These are phyloP conservation scores for Plasmodium knowlesi DNA, from an alignment of 169 alveolate species.

Conservation along the genomic window DNA sequence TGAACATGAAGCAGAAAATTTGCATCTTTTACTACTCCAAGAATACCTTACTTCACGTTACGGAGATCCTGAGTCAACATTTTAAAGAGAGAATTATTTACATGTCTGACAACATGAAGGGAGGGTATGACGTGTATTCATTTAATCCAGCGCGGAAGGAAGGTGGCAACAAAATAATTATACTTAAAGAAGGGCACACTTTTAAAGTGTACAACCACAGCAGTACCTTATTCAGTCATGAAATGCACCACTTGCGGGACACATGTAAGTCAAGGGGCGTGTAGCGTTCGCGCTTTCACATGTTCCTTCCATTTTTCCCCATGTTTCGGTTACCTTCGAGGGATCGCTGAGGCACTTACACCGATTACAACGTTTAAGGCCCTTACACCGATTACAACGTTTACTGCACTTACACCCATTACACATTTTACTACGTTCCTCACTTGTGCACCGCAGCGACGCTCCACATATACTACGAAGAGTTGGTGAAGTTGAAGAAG, in stretches of 20 bases:
- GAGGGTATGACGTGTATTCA: slow-evolving; percentile 29
- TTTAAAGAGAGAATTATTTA: slow-evolving; percentile 41
- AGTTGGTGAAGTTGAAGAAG: slow-evolving; percentile 17
- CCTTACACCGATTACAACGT: not conserved
- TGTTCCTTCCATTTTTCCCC: not conserved
- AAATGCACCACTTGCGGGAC: slow-evolving; percentile 18
- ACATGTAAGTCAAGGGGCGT: not conserved
- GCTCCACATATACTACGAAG: slow-evolving; percentile 22
- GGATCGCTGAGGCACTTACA: not conserved
- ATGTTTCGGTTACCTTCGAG: not conserved
- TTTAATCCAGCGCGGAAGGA: slow-evolving; percentile 3
- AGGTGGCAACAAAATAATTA: slow-evolving; percentile 1
- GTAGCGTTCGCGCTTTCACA: not conserved
- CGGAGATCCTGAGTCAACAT: slow-evolving; percentile 59
- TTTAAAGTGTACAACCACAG: slow-evolving; percentile 22
- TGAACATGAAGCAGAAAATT: slow-evolving; percentile 27
- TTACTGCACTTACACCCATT: not conserved
- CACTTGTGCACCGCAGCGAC: not conserved
- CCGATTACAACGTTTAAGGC: not conserved
- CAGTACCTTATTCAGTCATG: not conserved
- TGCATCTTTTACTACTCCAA: slow-evolving; percentile 64
- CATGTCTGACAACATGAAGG: slow-evolving; percentile 13
- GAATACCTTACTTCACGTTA: slow-evolving; percentile 25
- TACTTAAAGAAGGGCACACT: slow-evolving; percentile 25
- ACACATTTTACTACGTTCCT: too few species aligned